Evolutionary conservation across 2,329 filamentous ascomycete genomes (phyloP).

Genomic region (Colletotrichum agaves): DNA sequence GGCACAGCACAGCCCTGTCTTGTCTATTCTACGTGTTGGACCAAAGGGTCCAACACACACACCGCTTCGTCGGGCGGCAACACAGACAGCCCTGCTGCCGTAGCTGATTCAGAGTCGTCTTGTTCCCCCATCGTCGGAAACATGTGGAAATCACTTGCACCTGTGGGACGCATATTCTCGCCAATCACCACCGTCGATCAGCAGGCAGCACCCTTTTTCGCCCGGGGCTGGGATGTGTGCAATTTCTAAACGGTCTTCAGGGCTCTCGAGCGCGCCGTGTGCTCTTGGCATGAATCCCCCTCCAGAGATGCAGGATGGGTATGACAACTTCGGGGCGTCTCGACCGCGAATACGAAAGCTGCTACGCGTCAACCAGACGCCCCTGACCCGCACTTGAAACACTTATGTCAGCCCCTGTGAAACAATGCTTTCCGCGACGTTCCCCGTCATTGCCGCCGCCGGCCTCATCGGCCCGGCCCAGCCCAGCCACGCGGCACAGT

Average conservation of each 20-base stretch:
- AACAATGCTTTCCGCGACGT: neutral
- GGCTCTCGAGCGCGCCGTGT: no score
- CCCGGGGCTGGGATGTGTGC: neutral
- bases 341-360: no score
- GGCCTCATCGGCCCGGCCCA: neutral
- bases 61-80: neutral
- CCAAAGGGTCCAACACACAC: no score
- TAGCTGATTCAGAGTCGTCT: no score
- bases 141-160: no score
- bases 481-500: constrained; percentile 25
- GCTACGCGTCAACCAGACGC: no score
- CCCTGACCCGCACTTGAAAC: no score
- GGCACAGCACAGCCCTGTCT: no score
- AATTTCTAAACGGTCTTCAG: neutral
- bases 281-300: neutral
- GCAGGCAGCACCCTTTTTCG: constrained; percentile 7
- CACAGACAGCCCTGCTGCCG: neutral
- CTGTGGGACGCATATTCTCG: no score
- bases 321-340: neutral
- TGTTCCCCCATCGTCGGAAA: no score
- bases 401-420: neutral
- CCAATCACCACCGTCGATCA: neutral
- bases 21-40: neutral
- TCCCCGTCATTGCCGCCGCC: constrained; percentile 1
- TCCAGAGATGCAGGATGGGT: neutral